phyloP scores from a whole-genome alignment of 1,284 basidiomycete species.

The Phenoliferia sp. region DNA sequence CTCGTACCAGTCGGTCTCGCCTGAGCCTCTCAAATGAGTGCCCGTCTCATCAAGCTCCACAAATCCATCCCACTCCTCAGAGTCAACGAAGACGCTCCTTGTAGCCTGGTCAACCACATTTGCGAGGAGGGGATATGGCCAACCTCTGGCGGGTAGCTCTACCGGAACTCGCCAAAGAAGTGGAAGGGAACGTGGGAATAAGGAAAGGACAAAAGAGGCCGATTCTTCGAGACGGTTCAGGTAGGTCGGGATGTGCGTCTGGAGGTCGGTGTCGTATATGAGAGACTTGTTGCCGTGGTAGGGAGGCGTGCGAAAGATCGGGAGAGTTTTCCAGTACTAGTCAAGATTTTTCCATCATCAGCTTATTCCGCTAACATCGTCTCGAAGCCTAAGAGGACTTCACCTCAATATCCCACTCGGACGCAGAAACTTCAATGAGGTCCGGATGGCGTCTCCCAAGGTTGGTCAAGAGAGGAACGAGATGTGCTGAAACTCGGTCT shows the following conservation, averaged over 20 bases:
- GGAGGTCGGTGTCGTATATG: not conserved
- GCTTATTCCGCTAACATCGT: too few species aligned
- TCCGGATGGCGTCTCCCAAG: not conserved
- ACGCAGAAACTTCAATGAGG: not conserved
- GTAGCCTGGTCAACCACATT: not conserved
- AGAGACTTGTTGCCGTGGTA: not conserved
- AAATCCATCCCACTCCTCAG: not conserved
- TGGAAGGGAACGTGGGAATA: not conserved
- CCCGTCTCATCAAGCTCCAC: slow-evolving; percentile 1
- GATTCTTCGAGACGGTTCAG: not conserved
- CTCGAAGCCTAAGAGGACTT: too few species aligned
- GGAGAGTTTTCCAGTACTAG: not conserved
- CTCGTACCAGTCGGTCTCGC: not conserved
- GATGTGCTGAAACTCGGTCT: not conserved
- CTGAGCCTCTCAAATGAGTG: not conserved
- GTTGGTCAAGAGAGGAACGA: not conserved
- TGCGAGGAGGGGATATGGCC: not conserved
- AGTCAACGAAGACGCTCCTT: not conserved
- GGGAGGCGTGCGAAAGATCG: not conserved
- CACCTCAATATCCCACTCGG: not conserved
- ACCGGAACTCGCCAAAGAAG: not conserved
- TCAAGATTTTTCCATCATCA: too few species aligned
- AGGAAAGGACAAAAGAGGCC: not conserved
- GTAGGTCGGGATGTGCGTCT: not conserved
- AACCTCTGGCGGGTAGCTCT: not conserved